These are phyloP conservation scores for Rhodotorula sphaerocarpa DNA, from an alignment of 768 basidiomycete genomes.

Conservation along the genomic window DNA sequence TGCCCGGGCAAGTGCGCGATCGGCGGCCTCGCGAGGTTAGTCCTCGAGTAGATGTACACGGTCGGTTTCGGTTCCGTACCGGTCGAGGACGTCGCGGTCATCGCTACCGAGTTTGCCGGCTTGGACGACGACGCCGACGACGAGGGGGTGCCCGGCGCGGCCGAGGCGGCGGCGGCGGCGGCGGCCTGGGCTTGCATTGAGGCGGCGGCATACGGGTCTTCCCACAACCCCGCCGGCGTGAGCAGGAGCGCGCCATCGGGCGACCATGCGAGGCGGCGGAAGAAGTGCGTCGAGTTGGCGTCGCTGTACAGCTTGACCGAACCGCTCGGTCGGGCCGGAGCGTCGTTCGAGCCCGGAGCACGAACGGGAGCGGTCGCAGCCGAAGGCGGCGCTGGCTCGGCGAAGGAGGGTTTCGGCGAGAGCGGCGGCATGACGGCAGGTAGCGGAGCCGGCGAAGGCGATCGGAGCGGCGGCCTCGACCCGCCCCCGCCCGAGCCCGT, in stretches of 20 bases:
- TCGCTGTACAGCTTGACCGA: conserved; percentile 81
- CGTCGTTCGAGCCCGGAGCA: background rate
- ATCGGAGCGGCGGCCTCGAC: conserved; percentile 4
- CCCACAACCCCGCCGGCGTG: conserved; percentile 94
- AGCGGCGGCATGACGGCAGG: conserved; percentile 59
- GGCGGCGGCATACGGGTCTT: conserved; percentile 63
- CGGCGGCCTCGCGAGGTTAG: conserved; percentile 85
- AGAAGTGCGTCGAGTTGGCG: conserved; percentile 91
- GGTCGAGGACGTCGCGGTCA: background rate
- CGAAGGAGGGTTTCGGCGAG: conserved; percentile 7
- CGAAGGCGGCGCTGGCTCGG: background rate
- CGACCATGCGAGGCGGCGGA: conserved; percentile 84
- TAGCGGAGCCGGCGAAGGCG: conserved; percentile 59
- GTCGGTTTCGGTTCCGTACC: conserved; percentile 50
- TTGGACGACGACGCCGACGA: background rate
- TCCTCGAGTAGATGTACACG: conserved; percentile 91
- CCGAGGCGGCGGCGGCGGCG: background rate
- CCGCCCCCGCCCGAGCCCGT: background rate
- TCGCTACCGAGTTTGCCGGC: too few species aligned
- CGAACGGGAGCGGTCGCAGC: background rate
- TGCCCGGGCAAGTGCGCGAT: conserved; percentile 93
- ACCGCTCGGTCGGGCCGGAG: conserved; percentile 47
- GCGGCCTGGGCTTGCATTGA: background rate
- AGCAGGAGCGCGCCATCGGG: conserved; percentile 87
- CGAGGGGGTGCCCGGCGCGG: background rate